Conservation (phyloP, 1,139 yeast genomes). For the Torulaspora globosa region DNA sequence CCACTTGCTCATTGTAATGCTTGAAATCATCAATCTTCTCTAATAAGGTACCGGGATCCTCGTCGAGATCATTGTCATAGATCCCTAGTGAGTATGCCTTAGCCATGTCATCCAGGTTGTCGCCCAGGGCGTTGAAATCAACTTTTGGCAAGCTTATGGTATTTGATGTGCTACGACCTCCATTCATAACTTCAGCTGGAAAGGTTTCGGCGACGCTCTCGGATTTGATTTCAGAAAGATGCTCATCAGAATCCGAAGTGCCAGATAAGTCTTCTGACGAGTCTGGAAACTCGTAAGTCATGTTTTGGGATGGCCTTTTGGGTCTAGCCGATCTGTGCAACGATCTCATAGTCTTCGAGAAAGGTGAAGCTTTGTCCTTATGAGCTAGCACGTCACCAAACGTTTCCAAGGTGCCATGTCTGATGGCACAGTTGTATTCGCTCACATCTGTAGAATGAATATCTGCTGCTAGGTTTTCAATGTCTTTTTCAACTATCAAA, state of each 20-base stretch:
- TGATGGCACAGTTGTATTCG: neutral
- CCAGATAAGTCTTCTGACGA: constrained; percentile 2
- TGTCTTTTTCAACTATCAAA: neutral
- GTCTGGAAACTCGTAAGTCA: neutral
- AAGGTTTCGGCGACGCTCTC: neutral
- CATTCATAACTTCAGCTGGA: constrained; percentile 3
- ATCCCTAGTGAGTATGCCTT: constrained; percentile 56
- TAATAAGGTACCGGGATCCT: constrained; percentile 54
- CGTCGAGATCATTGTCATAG: constrained; percentile 55
- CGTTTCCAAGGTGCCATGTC: neutral
- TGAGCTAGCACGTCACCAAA: neutral
- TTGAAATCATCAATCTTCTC: constrained; percentile 55
- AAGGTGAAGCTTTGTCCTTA: neutral
- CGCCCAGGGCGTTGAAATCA: constrained; percentile 44
- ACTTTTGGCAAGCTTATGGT: constrained; percentile 30
- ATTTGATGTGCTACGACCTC: neutral
- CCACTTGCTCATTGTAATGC: constrained; percentile 47
- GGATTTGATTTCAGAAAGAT: neutral
- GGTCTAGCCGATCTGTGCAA: neutral
- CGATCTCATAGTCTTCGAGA: constrained; percentile 1
- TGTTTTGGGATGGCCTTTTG: neutral
- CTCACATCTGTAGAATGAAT: neutral
- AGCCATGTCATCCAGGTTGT: constrained; percentile 55
- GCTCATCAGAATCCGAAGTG: neutral
- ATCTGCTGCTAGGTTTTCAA: neutral